These are phyloP conservation scores for Uronychia setigera DNA, from an alignment of 73 alveolate species.

Conservation along the genomic window DNA sequence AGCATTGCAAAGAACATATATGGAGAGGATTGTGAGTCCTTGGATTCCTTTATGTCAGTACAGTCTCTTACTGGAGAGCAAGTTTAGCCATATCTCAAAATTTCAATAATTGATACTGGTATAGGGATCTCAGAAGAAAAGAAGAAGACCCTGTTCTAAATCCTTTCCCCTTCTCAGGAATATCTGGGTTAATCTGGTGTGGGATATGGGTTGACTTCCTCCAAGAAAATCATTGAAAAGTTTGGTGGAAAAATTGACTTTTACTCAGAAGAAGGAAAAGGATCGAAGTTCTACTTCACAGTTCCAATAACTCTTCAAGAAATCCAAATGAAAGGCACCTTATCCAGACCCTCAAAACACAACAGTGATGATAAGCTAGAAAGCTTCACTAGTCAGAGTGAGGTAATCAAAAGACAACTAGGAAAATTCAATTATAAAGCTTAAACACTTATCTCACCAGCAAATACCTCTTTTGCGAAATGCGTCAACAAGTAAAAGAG, in stretches of 20 bases:
- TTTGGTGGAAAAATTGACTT: constrained; percentile 23
- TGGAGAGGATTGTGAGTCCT: background rate
- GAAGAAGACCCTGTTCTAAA: background rate
- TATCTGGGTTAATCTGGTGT: background rate
- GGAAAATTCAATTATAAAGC: no score
- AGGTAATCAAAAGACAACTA: no score
- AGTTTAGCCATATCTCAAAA: background rate
- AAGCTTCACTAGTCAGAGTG: no score
- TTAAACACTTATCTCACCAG: no score
- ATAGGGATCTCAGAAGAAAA: background rate
- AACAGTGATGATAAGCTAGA: background rate
- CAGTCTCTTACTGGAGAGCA: background rate
- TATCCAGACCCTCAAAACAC: background rate
- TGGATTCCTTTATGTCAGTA: background rate
- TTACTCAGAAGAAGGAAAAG: constrained; percentile 3
- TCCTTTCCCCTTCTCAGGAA: background rate
- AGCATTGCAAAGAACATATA: background rate
- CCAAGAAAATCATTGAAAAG: background rate
- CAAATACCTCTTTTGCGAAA: no score
- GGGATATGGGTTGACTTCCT: constrained; percentile 15
- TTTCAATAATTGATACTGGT: background rate
- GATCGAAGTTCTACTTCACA: constrained; percentile 19
- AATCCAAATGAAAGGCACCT: background rate
- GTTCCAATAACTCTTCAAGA: background rate
- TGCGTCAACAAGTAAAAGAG: no score